Evolutionary conservation across 176 grass and related monocot species (phyloP).

Genomic region (Musa itinerans): DNA sequence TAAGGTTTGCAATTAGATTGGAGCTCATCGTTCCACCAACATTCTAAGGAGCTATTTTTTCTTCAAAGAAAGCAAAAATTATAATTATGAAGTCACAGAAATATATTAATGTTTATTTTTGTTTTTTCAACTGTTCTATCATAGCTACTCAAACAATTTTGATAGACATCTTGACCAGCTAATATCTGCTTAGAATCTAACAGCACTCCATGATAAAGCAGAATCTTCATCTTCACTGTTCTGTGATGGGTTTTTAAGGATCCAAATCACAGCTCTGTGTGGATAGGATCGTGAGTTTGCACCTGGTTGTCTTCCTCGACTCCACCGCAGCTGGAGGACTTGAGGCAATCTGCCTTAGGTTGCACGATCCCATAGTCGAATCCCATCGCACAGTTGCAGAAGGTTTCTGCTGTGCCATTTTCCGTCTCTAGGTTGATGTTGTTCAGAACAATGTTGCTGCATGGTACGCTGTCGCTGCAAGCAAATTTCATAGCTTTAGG

Average conservation of each 20-base stretch:
- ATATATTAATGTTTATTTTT: no score
- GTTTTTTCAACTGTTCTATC: no score
- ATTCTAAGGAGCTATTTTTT: no score
- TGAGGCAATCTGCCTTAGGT: constrained; percentile 69
- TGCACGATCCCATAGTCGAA: constrained; percentile 40
- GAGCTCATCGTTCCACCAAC: no score
- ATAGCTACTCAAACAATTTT: no score
- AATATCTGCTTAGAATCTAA: no score
- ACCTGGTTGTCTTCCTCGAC: background rate
- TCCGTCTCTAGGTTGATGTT: constrained; percentile 54
- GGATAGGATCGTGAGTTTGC: background rate
- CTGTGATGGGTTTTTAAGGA: background rate
- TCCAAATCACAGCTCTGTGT: background rate
- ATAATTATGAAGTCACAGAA: no score
- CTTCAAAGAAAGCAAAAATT: no score
- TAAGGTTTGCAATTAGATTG: no score
- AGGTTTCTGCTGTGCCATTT: constrained; percentile 37
- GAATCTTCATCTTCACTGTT: no score
- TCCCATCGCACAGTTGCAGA: constrained; percentile 80
- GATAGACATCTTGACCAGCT: no score
- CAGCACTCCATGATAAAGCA: no score
- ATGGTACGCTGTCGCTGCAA: constrained; percentile 69
- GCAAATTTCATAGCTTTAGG: constrained; percentile 64
- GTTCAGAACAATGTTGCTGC: constrained; percentile 59
- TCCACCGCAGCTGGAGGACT: constrained; percentile 33